These are phyloP conservation scores for Linderina pennispora DNA, from an alignment of 192 early-diverging fungal species.

Conservation along the genomic window DNA sequence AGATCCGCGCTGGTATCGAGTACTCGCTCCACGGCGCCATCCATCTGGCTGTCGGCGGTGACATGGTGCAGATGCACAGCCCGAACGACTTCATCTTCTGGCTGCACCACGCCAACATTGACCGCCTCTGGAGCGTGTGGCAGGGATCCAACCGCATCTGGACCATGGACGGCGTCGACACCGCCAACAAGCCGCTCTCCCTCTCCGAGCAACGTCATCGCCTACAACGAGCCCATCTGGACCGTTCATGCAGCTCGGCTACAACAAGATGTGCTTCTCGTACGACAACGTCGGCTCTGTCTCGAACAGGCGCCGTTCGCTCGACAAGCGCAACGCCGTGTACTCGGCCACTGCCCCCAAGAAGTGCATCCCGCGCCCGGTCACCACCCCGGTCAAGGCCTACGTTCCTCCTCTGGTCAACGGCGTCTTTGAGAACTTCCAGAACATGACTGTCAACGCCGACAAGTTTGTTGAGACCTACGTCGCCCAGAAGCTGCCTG, in stretches of 20 bases:
- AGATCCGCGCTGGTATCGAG: conserved; percentile 42
- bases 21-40: conserved; percentile 36
- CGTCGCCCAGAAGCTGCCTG: conserved; percentile 13
- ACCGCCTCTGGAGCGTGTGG: conserved; percentile 48
- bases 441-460: conserved; percentile 11
- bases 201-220: conserved; percentile 9
- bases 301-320: conserved; percentile 7
- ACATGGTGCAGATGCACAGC: conserved; percentile 39
- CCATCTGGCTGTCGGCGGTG: conserved; percentile 42
- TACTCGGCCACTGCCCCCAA: background rate
- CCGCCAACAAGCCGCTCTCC: conserved; percentile 8
- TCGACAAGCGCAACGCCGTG: conserved; percentile 21
- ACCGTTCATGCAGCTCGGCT: conserved; percentile 25
- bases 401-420: conserved; percentile 24
- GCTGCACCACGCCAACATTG: conserved; percentile 50
- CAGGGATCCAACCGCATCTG: conserved; percentile 43
- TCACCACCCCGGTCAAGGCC: background rate
- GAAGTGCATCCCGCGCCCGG: conserved; percentile 36
- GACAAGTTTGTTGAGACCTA: conserved; percentile 22
- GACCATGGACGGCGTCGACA: conserved; percentile 23
- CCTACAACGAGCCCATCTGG: conserved; percentile 25
- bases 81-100: conserved; percentile 51
- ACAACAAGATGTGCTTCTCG: conserved; percentile 37
- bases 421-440: conserved; percentile 28
- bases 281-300: conserved; percentile 38